Base-by-base conservation (phyloP, 345 rosid genomes). In the Rhodomyrtus tomentosa region DNA sequence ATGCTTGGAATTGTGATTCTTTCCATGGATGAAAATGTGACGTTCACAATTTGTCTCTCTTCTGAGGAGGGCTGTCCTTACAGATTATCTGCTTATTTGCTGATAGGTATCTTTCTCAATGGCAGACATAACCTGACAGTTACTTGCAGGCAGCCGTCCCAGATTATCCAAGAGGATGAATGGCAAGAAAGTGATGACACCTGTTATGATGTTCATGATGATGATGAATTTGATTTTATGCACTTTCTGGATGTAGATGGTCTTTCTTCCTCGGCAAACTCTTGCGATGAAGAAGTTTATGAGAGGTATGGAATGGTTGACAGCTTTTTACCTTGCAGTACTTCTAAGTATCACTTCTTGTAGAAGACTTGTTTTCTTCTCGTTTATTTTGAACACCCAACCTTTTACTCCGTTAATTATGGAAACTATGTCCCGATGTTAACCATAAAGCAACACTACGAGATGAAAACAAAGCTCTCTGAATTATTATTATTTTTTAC, bases 201-300 rank as follows among this genome's bases (percentile, higher is more conserved):
- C 25, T 94, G 91, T 86, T 84, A 79, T 85, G 90, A 91, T 50
- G 92, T 88, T 82, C 87, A 90, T 76, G 98, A 89, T 16, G 98
- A 89, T 16, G 94, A 91, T 5, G 91, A 87, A 54, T 93, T 93
- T 86, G 91, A 89, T 87, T 93, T 92, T 86, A 88, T 94, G 80
- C 87, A 91, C 88, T 95, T 96, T 86, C 86, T 92, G 58, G 97
- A 94, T 87, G 82, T 92, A 87, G 99, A 93, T n/a, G 93, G 96
- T 96, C 89, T 92, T 81, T 97, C 98, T 87, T 95, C 99, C 81
- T 94, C 99, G 14, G 99, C 94, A 84, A 94, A 94, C 91, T 94
- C 98, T 15, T 92, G 92, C 16, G 98, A 95, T 82, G 98, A 93
- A 82, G 98, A 95, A 85, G 85, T 84, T 58, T 89, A 84, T 85